Base-by-base conservation (phyloP, 1,284 basidiomycete species). In the Leccinum olivaceoglutinosum region DNA sequence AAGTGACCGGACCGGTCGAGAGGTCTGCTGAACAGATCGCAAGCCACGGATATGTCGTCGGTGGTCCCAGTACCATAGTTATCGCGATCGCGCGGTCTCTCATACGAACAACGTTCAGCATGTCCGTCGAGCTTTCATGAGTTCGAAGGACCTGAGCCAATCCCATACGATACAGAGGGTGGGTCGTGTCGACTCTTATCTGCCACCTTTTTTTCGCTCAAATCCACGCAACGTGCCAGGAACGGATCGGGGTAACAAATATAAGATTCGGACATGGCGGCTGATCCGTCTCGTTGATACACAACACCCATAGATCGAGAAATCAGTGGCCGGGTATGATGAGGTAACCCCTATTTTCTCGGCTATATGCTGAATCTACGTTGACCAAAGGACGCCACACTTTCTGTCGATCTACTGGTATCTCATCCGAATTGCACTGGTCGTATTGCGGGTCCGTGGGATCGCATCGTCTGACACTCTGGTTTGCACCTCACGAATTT, bases 11-110 rank as follows among this genome's bases (percentile, higher is more conserved):
- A 1, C 91, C 92, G 44, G 92, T 94, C 12, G 90, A 93, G 72
- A 84, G 93, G 54, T 96, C 96, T 74, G 94, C 93, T 0, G 87
- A 92, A 25, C 91, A 94, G 77, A 96, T 97, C 69, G 94, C 94
- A 1, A 92, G 91, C 64, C 93, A 96, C 62, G 94, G 90, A 64
- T 92, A 84, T 70, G 82, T 93, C 60, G 88, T 90, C 4, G 90
- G 89, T 85, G 61, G 84, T 74, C 51, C n/a, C 14, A 7, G 14
- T 4, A 41, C 39, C 18, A 12, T 49, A 49, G 29, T 29, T 58
- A 36, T 60, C 32, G 12, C 41, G 29, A 29, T 58, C 11, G 5
- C 38, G 49, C n/a, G 32, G 25, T n/a, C 59, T 58, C 38, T 66
- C 41, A 68, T 2, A 16, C 10, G 36, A 25, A 49, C 46, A 51